Base-by-base conservation (phyloP, 345 rosid genomes). In the Acer negundo region DNA sequence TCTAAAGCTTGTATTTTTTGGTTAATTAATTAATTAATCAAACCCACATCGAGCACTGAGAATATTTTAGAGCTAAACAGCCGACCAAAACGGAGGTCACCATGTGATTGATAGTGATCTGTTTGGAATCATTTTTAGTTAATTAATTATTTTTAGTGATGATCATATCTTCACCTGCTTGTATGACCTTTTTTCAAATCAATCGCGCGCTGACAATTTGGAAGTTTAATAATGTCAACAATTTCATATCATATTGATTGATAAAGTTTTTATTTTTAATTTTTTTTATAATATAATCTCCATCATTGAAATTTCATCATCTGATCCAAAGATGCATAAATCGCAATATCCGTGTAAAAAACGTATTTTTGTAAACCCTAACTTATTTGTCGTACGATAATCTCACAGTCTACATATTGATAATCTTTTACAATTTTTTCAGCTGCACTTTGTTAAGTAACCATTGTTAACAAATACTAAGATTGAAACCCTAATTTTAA, bases 61-160 rank as follows among this genome's bases (percentile, higher is more conserved):
- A 83, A 77, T 81, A 83, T 75, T 83, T 79, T 75, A 78, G 78
- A 19, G 67, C 49, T 70, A 78, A 85, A 76, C 80, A 77, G 86
- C 92, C 89, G 87, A 82, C 90, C 92, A 82, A 77, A 59, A 76
- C 72, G 55, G 80, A 69, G 86, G 84, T 82, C 75, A 38, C 81
- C 92, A 87, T 87, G 92, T 89, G 92, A 82, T 74, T 73, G 89
- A 85, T 80, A 35, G 86, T n/a, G 87, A 89, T 82, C 17, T 75
- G 44, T 77, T 84, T 74, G 85, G 90, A 85, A 84, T 86, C 82
- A 78, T 78, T 72, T 23, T 65, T 19, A 4, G 2, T 6, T 19
- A n/a, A 7, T 6, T 59, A n/a, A 59, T 59, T 19, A 2, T 8
- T 59, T 59, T 59, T 8, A 6, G 12, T 46, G 8, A 59, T 20